Percentiles rank a stretch among this genome's conserved stretches.
Evolutionary conservation across 768 basidiomycete genomes (phyloP).

Genomic region (Cantharellus anzutake): DNA sequence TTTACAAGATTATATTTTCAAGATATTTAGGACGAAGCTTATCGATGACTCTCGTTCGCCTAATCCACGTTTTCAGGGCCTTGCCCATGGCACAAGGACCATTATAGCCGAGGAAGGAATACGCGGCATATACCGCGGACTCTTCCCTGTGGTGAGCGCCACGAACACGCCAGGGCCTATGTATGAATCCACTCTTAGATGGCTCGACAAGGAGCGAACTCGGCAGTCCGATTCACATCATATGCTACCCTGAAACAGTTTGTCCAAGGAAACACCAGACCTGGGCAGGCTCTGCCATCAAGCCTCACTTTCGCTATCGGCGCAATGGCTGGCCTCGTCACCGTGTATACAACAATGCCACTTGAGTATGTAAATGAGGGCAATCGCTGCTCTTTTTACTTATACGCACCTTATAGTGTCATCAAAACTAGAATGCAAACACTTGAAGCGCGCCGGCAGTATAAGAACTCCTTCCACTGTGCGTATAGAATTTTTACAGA

Average conservation of each 20-base stretch:
- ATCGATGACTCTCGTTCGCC: slow-evolving; percentile 85
- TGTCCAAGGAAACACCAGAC: slow-evolving; percentile 64
- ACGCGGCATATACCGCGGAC: slow-evolving; percentile 61
- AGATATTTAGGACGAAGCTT: slow-evolving; percentile 65
- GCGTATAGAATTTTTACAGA: slow-evolving; percentile 88
- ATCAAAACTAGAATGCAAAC: slow-evolving; percentile 98
- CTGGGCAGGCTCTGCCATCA: slow-evolving; percentile 69
- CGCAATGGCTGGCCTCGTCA: slow-evolving; percentile 82
- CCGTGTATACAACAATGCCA: slow-evolving; percentile 81
- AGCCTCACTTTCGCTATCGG: slow-evolving; percentile 91
- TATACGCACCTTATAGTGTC: slow-evolving; percentile 32
- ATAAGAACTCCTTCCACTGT: slow-evolving; percentile 90
- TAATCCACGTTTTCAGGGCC: slow-evolving; percentile 67
- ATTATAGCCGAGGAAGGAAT: slow-evolving; percentile 73
- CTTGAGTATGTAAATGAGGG: slow-evolving; percentile 35
- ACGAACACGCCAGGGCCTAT: not conserved
- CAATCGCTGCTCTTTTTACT: not conserved
- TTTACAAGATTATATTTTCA: not conserved
- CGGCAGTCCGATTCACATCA: slow-evolving; percentile 87
- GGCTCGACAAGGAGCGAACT: slow-evolving; percentile 97
- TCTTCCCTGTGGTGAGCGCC: slow-evolving; percentile 74
- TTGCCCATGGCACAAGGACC: slow-evolving; percentile 61
- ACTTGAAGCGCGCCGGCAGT: slow-evolving; percentile 60
- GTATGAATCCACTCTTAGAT: slow-evolving; percentile 31
- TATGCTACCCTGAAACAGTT: slow-evolving; percentile 89